Percentiles rank a stretch among this genome's conserved stretches.
Conservation (phyloP, 2,329 filamentous ascomycete genomes). For the Paraphoma chrysanthemicola region DNA sequence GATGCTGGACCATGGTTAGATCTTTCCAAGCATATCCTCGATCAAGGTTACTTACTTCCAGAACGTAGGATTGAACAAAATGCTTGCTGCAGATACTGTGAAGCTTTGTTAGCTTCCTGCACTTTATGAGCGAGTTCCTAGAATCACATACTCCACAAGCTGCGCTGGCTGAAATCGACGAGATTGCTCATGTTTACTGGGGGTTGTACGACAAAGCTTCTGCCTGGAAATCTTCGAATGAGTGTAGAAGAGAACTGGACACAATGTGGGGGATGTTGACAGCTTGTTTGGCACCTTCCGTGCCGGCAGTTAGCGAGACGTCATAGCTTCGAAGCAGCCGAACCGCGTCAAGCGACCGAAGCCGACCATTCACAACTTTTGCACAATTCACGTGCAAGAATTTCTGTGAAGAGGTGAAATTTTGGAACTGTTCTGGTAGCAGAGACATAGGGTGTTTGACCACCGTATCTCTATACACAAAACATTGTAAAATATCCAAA, state of each 20-base stretch:
- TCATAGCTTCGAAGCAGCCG: slow-evolving; percentile 28
- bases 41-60: slow-evolving; percentile 77
- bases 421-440: background rate
- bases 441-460: background rate
- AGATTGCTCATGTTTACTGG: slow-evolving; percentile 29
- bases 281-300: slow-evolving; percentile 28
- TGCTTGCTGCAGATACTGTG: slow-evolving; percentile 78
- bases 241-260: slow-evolving; percentile 2
- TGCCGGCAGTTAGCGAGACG: slow-evolving; percentile 33
- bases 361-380: background rate
- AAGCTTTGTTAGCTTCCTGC: slow-evolving; percentile 1
- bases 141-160: slow-evolving; percentile 52
- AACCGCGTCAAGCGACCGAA: slow-evolving; percentile 1
- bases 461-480: background rate
- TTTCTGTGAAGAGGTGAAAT: background rate
- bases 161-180: slow-evolving; percentile 55
- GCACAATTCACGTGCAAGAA: background rate
- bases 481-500: background rate
- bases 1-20: slow-evolving; percentile 62
- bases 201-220: background rate
- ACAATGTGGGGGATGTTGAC: slow-evolving; percentile 26
- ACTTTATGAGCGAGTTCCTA: background rate
- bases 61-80: slow-evolving; percentile 97
- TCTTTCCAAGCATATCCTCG: background rate
- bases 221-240: background rate